Percentiles rank a stretch among this genome's conserved stretches.
Conservation (phyloP, 345 rosid species). For the Durio zibethinus region DNA sequence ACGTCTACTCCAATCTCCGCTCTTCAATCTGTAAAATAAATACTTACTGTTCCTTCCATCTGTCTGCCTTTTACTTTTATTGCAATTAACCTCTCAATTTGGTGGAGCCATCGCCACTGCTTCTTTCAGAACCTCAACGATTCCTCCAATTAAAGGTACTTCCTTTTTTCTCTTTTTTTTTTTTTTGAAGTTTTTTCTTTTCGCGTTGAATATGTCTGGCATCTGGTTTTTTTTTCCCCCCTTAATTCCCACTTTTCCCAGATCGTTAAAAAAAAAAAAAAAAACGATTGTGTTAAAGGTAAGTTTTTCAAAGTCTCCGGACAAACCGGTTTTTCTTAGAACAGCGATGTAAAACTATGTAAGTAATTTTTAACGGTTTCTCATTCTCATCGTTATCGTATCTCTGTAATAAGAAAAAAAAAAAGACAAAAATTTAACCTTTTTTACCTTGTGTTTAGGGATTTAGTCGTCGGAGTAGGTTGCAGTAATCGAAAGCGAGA, state of each 20-base stretch:
- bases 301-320: neutral
- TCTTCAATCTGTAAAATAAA: too few relatives aligned
- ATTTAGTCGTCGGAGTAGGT: neutral
- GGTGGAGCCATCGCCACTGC: neutral
- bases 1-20: too few relatives aligned
- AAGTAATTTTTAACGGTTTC: neutral
- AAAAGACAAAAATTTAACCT: neutral
- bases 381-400: neutral
- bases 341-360: neutral
- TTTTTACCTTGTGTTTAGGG: neutral
- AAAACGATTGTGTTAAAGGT: neutral
- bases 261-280: neutral
- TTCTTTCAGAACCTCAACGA: neutral
- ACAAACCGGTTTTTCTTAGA: neutral
- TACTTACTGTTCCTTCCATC: neutral
- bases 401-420: neutral
- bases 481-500: neutral
- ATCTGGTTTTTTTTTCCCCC: neutral
- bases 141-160: neutral
- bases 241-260: neutral
- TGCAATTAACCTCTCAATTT: neutral
- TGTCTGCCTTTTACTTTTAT: neutral
- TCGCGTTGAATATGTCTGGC: neutral
- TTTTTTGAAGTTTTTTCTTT: neutral
- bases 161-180: too few relatives aligned